These are phyloP conservation scores for Spencermartinsiella europaea DNA, from an alignment of 805 yeast genomes.

Conservation along the genomic window DNA sequence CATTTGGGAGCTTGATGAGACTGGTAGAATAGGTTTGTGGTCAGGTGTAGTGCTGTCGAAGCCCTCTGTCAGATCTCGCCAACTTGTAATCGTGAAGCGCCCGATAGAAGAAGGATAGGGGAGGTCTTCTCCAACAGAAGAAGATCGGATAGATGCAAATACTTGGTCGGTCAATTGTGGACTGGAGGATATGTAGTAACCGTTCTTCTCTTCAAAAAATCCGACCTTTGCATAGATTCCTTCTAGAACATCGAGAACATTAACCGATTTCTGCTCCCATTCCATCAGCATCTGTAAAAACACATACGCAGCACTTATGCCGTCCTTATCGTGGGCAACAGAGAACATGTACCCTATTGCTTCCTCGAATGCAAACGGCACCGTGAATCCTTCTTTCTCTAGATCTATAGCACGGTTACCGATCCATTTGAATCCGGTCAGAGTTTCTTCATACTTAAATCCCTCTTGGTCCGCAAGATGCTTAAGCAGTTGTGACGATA, in stretches of 20 bases:
- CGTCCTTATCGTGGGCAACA: constrained; percentile 86
- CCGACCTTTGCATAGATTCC: constrained; percentile 65
- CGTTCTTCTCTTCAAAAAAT: constrained; percentile 77
- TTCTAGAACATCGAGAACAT: constrained; percentile 48
- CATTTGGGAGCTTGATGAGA: constrained; percentile 77
- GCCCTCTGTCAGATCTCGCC: constrained; percentile 85
- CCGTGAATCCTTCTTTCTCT: constrained; percentile 55
- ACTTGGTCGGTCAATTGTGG: constrained; percentile 47
- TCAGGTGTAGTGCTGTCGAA: constrained; percentile 65
- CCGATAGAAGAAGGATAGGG: constrained; percentile 52
- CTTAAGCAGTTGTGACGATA: constrained; percentile 76
- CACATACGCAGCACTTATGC: constrained; percentile 71
- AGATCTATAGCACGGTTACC: constrained; percentile 81
- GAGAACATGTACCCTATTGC: constrained; percentile 94
- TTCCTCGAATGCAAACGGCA: constrained; percentile 92
- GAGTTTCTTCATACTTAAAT: constrained; percentile 67
- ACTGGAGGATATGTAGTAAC: constrained; percentile 68
- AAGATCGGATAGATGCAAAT: constrained; percentile 49
- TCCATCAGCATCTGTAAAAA: constrained; percentile 63
- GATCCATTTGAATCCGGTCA: constrained; percentile 97
- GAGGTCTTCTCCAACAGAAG: constrained; percentile 15
- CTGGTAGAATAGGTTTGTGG: constrained; percentile 59
- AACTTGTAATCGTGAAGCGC: constrained; percentile 47
- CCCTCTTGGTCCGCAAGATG: constrained; percentile 61
- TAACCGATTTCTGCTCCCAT: constrained; percentile 39